phyloP scores from a whole-genome alignment of 306 rosid species.

The Biancaea sappan region DNA sequence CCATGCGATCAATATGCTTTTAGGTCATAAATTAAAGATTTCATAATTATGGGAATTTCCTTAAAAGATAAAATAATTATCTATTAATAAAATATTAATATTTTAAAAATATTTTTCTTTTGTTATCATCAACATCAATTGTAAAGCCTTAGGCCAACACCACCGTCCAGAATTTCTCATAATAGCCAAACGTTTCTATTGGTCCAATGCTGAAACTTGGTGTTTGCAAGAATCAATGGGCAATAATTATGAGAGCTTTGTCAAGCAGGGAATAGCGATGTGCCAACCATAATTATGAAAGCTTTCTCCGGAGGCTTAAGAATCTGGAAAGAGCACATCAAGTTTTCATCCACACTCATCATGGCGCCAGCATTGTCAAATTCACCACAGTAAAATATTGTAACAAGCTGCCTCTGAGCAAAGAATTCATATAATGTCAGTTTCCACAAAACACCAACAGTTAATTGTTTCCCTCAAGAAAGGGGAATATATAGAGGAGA shows the following conservation, averaged over 20 bases:
- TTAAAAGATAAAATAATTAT: too few relatives aligned
- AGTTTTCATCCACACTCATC: slow-evolving; percentile 87
- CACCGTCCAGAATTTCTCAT: not conserved
- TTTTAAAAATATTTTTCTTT: too few relatives aligned
- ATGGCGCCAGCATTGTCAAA: slow-evolving; percentile 96
- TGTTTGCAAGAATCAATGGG: not conserved
- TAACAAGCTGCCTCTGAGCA: slow-evolving; percentile 86
- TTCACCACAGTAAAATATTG: slow-evolving; percentile 89
- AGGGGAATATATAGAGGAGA: not conserved
- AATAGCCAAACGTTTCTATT: not conserved
- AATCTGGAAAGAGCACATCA: slow-evolving; percentile 95
- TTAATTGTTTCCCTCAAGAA: slow-evolving; percentile 10
- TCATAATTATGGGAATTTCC: too few relatives aligned
- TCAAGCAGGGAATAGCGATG: slow-evolving; percentile 28
- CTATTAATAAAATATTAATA: too few relatives aligned
- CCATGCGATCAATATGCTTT: too few relatives aligned
- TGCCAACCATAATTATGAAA: slow-evolving; percentile 53
- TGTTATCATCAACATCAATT: too few relatives aligned
- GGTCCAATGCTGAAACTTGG: not conserved
- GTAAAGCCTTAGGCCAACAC: too few relatives aligned
- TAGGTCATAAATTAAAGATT: too few relatives aligned
- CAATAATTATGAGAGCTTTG: slow-evolving; percentile 48
- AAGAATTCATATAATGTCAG: slow-evolving; percentile 69
- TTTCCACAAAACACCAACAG: slow-evolving; percentile 13
- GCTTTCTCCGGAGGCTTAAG: slow-evolving; percentile 93